Conservation (phyloP, 768 basidiomycete species). For the Ephemerocybe angulata region DNA sequence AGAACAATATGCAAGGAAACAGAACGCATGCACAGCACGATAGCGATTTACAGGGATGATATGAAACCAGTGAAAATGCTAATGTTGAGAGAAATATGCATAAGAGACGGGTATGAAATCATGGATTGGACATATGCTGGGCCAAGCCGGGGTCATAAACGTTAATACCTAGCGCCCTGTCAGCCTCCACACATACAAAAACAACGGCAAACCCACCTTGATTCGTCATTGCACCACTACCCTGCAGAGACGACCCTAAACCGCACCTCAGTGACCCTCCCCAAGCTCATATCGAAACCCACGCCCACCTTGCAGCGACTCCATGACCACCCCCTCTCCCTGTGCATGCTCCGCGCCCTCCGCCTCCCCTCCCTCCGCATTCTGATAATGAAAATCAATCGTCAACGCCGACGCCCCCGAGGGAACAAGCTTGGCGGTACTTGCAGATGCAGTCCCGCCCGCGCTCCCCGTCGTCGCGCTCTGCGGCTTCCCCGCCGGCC, state of each 20-base stretch:
- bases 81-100: too few relatives aligned
- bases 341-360: slow-evolving; percentile 1
- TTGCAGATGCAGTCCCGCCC: slow-evolving; percentile 2
- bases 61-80: too few relatives aligned
- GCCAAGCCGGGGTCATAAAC: slow-evolving; percentile 7
- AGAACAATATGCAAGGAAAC: too few relatives aligned
- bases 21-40: too few relatives aligned
- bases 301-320: slow-evolving; percentile 4
- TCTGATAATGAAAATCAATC: slow-evolving; percentile 3
- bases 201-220: background rate
- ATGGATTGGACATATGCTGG: slow-evolving; percentile 3
- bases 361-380: background rate
- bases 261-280: too few relatives aligned
- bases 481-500: slow-evolving; percentile 24
- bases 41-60: too few relatives aligned
- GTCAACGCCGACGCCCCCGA: background rate
- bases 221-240: background rate
- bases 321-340: background rate
- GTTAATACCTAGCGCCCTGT: slow-evolving; percentile 2
- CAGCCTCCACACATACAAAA: background rate
- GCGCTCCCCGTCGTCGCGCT: background rate
- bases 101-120: too few relatives aligned
- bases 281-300: background rate
- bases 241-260: slow-evolving; percentile 2
- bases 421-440: background rate